A percentile compares a stretch with the other conserved stretches of the same genome.
These are phyloP conservation scores for Hypoxylon fragiforme DNA, from an alignment of 495 filamentous ascomycete species.

Conservation along the genomic window DNA sequence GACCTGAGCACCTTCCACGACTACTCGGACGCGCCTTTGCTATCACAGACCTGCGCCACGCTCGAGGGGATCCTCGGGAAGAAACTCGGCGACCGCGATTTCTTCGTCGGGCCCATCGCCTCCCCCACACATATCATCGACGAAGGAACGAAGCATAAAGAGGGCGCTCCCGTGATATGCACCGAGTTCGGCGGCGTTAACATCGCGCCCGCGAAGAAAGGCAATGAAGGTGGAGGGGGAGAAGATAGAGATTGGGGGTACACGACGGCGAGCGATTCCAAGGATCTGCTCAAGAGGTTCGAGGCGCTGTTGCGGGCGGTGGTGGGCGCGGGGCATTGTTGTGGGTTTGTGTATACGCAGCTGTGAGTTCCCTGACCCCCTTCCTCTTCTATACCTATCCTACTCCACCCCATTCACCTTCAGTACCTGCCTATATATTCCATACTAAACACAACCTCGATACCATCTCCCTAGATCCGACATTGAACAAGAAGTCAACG, in stretches of 20 bases:
- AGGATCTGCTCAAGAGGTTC: slow-evolving; percentile 36
- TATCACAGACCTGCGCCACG: slow-evolving; percentile 51
- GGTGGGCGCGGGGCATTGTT: slow-evolving; percentile 28
- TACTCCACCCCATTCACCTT: no score
- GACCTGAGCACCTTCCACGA: slow-evolving; percentile 66
- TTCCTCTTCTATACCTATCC: background rate
- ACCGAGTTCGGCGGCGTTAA: slow-evolving; percentile 65
- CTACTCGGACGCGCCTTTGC: slow-evolving; percentile 55
- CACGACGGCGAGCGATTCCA: slow-evolving; percentile 39
- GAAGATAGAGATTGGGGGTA: slow-evolving; percentile 43
- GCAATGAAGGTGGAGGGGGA: slow-evolving; percentile 16
- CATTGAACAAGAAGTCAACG: slow-evolving; percentile 67
- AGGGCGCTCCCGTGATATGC: slow-evolving; percentile 59
- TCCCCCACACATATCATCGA: slow-evolving; percentile 37
- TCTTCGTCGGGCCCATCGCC: slow-evolving; percentile 53
- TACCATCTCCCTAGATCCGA: slow-evolving; percentile 46
- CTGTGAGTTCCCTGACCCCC: slow-evolving; percentile 32
- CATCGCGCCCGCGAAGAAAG: slow-evolving; percentile 50
- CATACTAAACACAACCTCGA: no score
- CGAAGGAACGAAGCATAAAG: slow-evolving; percentile 46
- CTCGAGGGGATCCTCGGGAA: slow-evolving; percentile 50
- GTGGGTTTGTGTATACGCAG: slow-evolving; percentile 42
- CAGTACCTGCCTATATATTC: background rate
- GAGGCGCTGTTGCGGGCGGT: slow-evolving; percentile 37
- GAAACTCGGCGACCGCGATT: slow-evolving; percentile 46